Conservation (phyloP, 805 yeast genomes). For the Teunomyces gatunensis region DNA sequence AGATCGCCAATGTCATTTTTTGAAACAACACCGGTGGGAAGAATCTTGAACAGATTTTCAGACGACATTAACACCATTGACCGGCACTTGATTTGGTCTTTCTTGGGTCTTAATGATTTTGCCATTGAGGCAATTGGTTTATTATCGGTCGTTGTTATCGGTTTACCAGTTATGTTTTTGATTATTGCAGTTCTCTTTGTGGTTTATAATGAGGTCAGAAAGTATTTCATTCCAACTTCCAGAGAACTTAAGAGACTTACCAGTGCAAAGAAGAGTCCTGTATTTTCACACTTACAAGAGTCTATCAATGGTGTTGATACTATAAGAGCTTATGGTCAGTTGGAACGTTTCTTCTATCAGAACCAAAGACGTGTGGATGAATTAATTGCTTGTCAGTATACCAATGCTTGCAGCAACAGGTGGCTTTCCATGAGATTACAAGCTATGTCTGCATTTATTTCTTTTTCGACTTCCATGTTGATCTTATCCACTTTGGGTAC, state of each 20-base stretch:
- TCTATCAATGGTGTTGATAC: slow-evolving; percentile 37
- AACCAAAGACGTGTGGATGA: slow-evolving; percentile 23
- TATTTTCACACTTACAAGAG: slow-evolving; percentile 37
- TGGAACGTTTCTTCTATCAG: slow-evolving; percentile 26
- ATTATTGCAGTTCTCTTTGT: slow-evolving; percentile 23
- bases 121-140: slow-evolving; percentile 24
- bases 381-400: slow-evolving; percentile 19
- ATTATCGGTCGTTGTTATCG: slow-evolving; percentile 28
- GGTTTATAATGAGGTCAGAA: slow-evolving; percentile 31
- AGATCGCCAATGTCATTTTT: slow-evolving; percentile 42
- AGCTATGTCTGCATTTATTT: slow-evolving; percentile 31
- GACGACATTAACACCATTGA: slow-evolving; percentile 36
- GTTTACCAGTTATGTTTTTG: slow-evolving; percentile 32
- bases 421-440: slow-evolving; percentile 41
- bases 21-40: slow-evolving; percentile 41
- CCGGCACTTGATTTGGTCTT: slow-evolving; percentile 30
- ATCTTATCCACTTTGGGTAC: slow-evolving; percentile 25
- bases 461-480: slow-evolving; percentile 28
- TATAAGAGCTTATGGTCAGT: slow-evolving; percentile 29
- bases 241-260: slow-evolving; percentile 33
- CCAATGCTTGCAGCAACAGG: slow-evolving; percentile 24
- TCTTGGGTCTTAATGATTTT: slow-evolving; percentile 22
- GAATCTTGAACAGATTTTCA: slow-evolving; percentile 38
- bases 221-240: slow-evolving; percentile 32
- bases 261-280: slow-evolving; percentile 31